Base-by-base conservation (phyloP, 257 asterid genomes). In the Paulownia fortunei region DNA sequence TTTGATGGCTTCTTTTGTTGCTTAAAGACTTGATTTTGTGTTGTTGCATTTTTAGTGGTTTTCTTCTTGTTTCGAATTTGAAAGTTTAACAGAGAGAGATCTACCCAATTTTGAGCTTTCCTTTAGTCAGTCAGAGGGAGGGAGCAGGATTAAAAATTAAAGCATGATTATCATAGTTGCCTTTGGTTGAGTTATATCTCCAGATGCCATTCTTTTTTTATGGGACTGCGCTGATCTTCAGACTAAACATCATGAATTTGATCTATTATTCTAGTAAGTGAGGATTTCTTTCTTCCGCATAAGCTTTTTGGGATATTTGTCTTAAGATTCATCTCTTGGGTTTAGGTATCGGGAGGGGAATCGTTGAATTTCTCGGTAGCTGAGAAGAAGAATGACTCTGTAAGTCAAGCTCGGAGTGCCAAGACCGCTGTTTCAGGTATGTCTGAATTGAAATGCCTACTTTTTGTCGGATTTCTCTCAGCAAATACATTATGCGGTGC, bases 351-450 rank as follows among this genome's bases (percentile, higher is more conserved):
- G 32, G 86, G 88, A 34, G 68, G 79, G 36, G 87, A 74, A 27
- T 72, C 77, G 7, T 26, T 69, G 68, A 82, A 24, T 51, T 82
- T 77, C 16, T 81, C 76, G 52, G 75, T 52, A 12, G 77, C 55
- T 37, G 88, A 81, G 76, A 80, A 80, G 84, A 88, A 82, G 72
- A 83, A 69, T 27, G 90, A 73, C 18, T 56, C 84, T 18, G 80
- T 63, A 73, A 65, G 62, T 79, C 86, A 60, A 37, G 74, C 34
- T 6, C 69, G 80, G 76, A 84, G 64, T 75, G 30, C 80, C n/a
- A 82, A 84, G 67, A 42, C 74, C 76, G 59, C 79, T 42, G 58
- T 74, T 72, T 44, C 89, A 82, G 92, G 97, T 88, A 67, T 63
- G 88, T 76, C 21, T 21, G 18, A 32, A 34, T 12, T 21, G 5